Evolutionary conservation across 192 early-diverging fungal genomes (phyloP), one percentile per base, ranked within the genome.

Genomic region (Umbelopsis vinacea): DNA sequence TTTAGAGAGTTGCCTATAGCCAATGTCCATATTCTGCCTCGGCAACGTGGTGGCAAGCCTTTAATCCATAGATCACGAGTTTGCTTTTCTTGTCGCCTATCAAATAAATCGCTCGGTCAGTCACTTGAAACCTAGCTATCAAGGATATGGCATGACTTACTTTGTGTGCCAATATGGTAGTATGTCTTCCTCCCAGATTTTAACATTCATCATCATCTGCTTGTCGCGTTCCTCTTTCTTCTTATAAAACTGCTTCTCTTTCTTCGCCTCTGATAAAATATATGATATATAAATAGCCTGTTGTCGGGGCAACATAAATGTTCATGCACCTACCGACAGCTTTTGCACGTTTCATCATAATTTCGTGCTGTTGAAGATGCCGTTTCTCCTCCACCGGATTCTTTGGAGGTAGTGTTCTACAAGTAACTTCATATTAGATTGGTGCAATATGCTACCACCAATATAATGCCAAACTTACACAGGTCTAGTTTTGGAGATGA

Each of bases 41-140:
- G 69, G 69, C 81, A 83, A 21, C 81, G 53, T 54, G 81, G 81
- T 24, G 81, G 81, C 6, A 83, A 54, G 17, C 81, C 81, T 52
- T 80, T 54, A n/a, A 66, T 37, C 81, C 81, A 83, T 40, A 83
- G 50, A 3, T 79, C 74, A 26, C 43, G 67, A 8, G 77, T 79
- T 11, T 63, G 68, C 46, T 76, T 79, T 19, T 82, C 81, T 38
- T 83, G 57, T 37, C 57, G 57, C 26, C 57, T 63, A 33, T 33
- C 7, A 19, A 14, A 5, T 12, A 26, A 17, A 37, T 37, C 8
- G 17, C n/a, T n/a, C 1, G 15, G 15, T 35, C 17, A 63, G 33
- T 35, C 29, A 17, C 4, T 37, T 1, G 6, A 37, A 17, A 17
- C 33, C 17, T 10, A 37, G 24, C 26, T 29, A 3, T 29, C 7